phyloP scores from a whole-genome alignment of 192 early-diverging fungal genomes.

The Coemansia sp. region DNA sequence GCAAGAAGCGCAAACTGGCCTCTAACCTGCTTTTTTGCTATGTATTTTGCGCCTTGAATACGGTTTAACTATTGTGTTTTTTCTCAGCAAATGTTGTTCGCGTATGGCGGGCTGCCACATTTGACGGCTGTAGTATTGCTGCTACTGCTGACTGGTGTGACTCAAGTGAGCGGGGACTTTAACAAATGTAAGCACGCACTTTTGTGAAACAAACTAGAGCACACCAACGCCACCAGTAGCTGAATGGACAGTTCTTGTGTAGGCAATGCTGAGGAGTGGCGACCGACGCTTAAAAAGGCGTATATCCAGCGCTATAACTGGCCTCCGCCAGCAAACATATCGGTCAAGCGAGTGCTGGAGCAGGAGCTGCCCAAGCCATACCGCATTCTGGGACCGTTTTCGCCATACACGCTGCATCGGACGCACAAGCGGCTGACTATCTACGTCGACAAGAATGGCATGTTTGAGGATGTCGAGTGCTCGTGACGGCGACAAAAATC shows the following conservation, averaged over 20 bases:
- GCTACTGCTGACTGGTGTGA: slow-evolving; percentile 4
- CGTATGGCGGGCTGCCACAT: neutral
- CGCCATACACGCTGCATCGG: slow-evolving; percentile 35
- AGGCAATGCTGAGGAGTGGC: slow-evolving; percentile 45
- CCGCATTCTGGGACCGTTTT: slow-evolving; percentile 35
- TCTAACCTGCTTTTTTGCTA: neutral
- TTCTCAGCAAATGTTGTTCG: neutral
- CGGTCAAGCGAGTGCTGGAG: slow-evolving; percentile 36
- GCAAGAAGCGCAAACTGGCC: neutral
- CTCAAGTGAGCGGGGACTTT: slow-evolving; percentile 20
- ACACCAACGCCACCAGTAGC: neutral
- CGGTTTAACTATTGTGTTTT: neutral
- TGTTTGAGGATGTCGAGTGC: slow-evolving; percentile 44
- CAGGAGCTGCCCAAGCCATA: slow-evolving; percentile 50
- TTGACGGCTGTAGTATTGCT: neutral
- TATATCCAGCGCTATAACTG: slow-evolving; percentile 38
- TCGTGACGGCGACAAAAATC: slow-evolving; percentile 2
- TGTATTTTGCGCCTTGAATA: neutral
- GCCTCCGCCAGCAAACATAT: slow-evolving; percentile 35
- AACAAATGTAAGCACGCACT: slow-evolving; percentile 19
- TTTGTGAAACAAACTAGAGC: neutral
- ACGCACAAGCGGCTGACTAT: slow-evolving; percentile 34
- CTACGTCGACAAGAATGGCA: slow-evolving; percentile 34
- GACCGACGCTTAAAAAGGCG: slow-evolving; percentile 42
- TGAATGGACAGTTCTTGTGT: neutral